A percentile compares a stretch with the other conserved stretches of the same genome.
Evolutionary conservation across 768 basidiomycete species (phyloP).

Genomic region (Agaricus sinodeliciosus): DNA sequence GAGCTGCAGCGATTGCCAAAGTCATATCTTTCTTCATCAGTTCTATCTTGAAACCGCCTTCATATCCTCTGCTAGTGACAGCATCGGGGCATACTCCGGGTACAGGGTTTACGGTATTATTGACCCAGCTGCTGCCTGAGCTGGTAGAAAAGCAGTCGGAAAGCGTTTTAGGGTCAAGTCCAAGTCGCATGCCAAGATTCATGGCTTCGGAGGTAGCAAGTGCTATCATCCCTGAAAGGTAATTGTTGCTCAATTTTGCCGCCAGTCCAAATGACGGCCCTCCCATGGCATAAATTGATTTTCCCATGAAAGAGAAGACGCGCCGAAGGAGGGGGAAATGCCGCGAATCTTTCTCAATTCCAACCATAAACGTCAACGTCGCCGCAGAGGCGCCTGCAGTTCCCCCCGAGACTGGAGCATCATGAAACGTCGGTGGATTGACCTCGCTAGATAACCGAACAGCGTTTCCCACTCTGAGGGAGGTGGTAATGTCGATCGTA

Average conservation of each 20-base stretch:
- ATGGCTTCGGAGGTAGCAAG: slow-evolving; percentile 37
- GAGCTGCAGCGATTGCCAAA: slow-evolving; percentile 31
- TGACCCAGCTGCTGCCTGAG: slow-evolving; percentile 35
- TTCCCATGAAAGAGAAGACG: slow-evolving; percentile 30
- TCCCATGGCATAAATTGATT: slow-evolving; percentile 29
- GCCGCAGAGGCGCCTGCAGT: slow-evolving; percentile 32
- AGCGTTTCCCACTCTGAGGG: slow-evolving; percentile 24
- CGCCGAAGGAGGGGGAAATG: slow-evolving; percentile 24
- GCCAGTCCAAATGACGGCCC: slow-evolving; percentile 34
- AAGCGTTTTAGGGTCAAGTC: slow-evolving; percentile 31
- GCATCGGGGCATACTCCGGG: slow-evolving; percentile 38
- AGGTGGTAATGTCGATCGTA: slow-evolving; percentile 35
- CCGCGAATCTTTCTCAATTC: slow-evolving; percentile 24
- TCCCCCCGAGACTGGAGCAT: slow-evolving; percentile 37
- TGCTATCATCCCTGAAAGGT: slow-evolving; percentile 34
- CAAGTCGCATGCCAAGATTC: slow-evolving; percentile 38
- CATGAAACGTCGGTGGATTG: slow-evolving; percentile 25
- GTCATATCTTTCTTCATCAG: slow-evolving; percentile 40
- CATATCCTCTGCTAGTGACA: slow-evolving; percentile 33
- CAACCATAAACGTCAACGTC: slow-evolving; percentile 35
- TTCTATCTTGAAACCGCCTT: slow-evolving; percentile 40
- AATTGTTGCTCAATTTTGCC: slow-evolving; percentile 39
- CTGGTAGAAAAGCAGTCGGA: slow-evolving; percentile 33
- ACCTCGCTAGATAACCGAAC: slow-evolving; percentile 17
- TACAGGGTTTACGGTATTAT: slow-evolving; percentile 35